Evolutionary conservation across 2,329 filamentous ascomycete species (phyloP), one percentile per base, ranked within the genome.

Genomic region (Onygena corvina): DNA sequence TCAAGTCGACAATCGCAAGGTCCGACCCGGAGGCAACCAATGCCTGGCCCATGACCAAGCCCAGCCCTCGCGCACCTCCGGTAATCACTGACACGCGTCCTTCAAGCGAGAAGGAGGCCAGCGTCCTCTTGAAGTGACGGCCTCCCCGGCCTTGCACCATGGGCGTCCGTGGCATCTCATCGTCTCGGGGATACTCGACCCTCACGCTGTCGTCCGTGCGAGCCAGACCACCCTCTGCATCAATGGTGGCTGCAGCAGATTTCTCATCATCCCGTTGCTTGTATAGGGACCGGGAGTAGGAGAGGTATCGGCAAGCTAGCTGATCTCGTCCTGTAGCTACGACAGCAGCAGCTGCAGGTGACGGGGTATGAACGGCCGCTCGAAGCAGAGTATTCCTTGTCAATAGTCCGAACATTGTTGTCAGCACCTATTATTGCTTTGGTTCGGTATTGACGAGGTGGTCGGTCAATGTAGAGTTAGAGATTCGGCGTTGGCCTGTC

Each of bases 1-100:
- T 94, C 71, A 95, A 73, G 65, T 96, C 90, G 34, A 95, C 87
- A 66, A 96, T 85, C 35, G 90, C 90, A 54, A 95, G 75, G 65
- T 94, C 83, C 7, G 86, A 85, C 47, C 90, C 90, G 48, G 85
- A 92, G 48, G 86, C 82, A 48, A 94, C 84, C 67, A 94, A 79
- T 42, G 85, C 88, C 71, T 94, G 88, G 47, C 84, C 85, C 84
- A 96, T 95, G 58, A 93, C 88, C 53, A 95, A 72, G 33, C 90
- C 90, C 51, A 96, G 69, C 5, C 90, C 90, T 62, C 89, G 76
- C 21, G 90, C 90, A 62, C 89, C 90, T 47, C 90, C 90, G 1
- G 90, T 96, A 33, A 96, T 84, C 34, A 95, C 74, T 42, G 80
- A 87, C 6, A 89, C 84, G 61, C 82, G 83, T 53, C 81, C 84